Conservation (phyloP, 2,329 filamentous ascomycete species). For the Cladosporium sphaerospermum region DNA sequence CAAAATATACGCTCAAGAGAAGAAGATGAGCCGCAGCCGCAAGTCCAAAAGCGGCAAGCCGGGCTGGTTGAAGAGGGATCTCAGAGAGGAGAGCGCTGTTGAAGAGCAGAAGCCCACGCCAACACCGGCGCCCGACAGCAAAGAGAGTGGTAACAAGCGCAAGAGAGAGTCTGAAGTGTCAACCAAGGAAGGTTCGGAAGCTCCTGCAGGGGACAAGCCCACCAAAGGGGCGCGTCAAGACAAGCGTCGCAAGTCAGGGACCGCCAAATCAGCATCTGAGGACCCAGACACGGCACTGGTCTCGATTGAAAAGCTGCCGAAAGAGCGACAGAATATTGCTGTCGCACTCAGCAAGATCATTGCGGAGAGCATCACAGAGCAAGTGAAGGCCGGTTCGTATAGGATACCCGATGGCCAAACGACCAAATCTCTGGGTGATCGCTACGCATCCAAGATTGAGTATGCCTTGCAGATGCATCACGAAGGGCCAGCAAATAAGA, state of each 20-base stretch:
- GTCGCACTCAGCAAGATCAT: constrained; percentile 67
- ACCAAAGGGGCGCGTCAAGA: constrained; percentile 21
- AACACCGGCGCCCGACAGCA: constrained; percentile 3
- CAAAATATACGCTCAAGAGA: constrained; percentile 41
- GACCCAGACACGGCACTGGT: constrained; percentile 30
- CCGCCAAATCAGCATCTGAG: constrained; percentile 11
- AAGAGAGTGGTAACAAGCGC: constrained; percentile 26
- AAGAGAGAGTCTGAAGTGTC: constrained; percentile 21
- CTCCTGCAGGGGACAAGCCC: constrained; percentile 16
- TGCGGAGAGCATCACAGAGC: constrained; percentile 56
- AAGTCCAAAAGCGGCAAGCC: constrained; percentile 43
- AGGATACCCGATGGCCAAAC: constrained; percentile 58
- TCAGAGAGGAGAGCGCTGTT: constrained; percentile 23
- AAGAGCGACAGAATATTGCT: constrained; percentile 63
- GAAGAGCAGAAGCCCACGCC: constrained; percentile 29
- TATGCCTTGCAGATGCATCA: constrained; percentile 55
- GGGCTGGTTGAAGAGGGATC: constrained; percentile 29
- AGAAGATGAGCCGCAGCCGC: constrained; percentile 56
- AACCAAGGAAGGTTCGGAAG: constrained; percentile 9
- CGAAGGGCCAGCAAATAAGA: constrained; percentile 45
- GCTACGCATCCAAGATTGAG: constrained; percentile 73
- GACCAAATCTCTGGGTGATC: constrained; percentile 59
- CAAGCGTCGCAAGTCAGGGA: constrained; percentile 32
- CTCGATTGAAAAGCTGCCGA: constrained; percentile 48
- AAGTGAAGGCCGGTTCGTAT: constrained; percentile 60